Conservation (phyloP, 192 early-diverging fungal genomes). For the Spinellus fusiger region DNA sequence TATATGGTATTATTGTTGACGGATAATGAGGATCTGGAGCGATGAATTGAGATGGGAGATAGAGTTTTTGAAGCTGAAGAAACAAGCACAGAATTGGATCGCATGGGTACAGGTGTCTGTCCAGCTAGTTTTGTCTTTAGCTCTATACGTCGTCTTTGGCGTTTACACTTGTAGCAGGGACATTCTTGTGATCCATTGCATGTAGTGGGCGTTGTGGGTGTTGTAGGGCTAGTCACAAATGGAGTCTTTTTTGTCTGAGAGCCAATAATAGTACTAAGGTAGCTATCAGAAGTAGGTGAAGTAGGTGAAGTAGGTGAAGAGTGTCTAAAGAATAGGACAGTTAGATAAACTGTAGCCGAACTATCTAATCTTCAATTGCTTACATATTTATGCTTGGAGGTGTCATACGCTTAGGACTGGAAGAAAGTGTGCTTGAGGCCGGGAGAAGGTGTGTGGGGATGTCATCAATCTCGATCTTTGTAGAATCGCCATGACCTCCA, state of each 20-base stretch:
- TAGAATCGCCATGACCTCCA: slow-evolving; percentile 14
- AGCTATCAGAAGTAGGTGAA: neutral
- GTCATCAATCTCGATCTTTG: slow-evolving; percentile 23
- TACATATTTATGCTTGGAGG: slow-evolving; percentile 1
- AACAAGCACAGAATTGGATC: too few relatives aligned
- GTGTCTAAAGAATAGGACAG: neutral
- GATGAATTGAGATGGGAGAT: too few relatives aligned
- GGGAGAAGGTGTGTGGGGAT: slow-evolving; percentile 13
- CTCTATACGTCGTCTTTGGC: slow-evolving; percentile 26
- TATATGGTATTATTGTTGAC: neutral
- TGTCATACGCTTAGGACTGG: neutral
- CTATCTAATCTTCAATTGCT: neutral
- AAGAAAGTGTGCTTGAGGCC: slow-evolving; percentile 7
- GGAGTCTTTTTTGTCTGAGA: neutral
- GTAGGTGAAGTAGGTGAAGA: neutral
- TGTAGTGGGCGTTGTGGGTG: slow-evolving; percentile 6
- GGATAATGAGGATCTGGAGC: too few relatives aligned
- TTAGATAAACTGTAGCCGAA: neutral
- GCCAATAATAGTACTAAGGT: slow-evolving; percentile 1
- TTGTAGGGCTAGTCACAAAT: neutral
- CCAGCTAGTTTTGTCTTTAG: neutral
- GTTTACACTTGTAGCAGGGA: slow-evolving; percentile 29
- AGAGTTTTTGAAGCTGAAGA: too few relatives aligned
- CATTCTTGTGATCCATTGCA: slow-evolving; percentile 14
- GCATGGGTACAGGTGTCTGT: neutral